Base-by-base conservation (phyloP, 2,329 filamentous ascomycete species). In the Alternaria conjuncta region DNA sequence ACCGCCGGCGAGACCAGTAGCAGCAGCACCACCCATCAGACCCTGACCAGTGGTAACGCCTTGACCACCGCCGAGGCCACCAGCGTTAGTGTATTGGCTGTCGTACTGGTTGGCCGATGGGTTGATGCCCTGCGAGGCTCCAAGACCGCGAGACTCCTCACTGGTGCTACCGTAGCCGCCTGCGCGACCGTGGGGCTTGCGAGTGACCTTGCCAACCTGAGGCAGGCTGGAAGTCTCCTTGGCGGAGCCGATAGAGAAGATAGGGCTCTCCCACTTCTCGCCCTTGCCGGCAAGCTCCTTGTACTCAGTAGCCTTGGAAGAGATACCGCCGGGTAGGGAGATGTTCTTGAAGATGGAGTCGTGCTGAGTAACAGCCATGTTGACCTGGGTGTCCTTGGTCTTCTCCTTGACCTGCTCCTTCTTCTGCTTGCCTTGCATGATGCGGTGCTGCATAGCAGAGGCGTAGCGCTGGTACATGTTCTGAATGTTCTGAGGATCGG, bases 301-400 rank as follows among this genome's bases (percentile, higher is more conserved):
- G 86, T 96, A 98, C 81, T 97, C 93, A 23, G 93, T 96, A 10
- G 95, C 94, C 88, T 97, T 97, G 83, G 89, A 90, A 71, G 92
- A 96, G 79, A 97, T 95, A 59, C 94, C 94, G 30, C 92, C 92
- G 25, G 94, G 94, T 6, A 99, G 86, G 61, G 90, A 86, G 77
- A 99, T 90, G 77, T 95, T 85, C 75, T 93, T 91, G 90, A 99
- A 97, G 69, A 98, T 93, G 69, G 92, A 94, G 76, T 97, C 93
- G 71, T 97, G 88, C 82, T 94, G 89, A 44, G 94, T 96, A 68
- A 94, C 84, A n/a, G 92, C 91, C 47, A 94, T 83, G 79, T 96
- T 96, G 79, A 94, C 88, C 82, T 91, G 89, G 78, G 89, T 93
- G 72, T 92, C 89, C 55, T 88, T 84, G 63, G 80, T 66, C 56